Conservation (phyloP, 305 asterid species). For the Euphrasia arctica region DNA sequence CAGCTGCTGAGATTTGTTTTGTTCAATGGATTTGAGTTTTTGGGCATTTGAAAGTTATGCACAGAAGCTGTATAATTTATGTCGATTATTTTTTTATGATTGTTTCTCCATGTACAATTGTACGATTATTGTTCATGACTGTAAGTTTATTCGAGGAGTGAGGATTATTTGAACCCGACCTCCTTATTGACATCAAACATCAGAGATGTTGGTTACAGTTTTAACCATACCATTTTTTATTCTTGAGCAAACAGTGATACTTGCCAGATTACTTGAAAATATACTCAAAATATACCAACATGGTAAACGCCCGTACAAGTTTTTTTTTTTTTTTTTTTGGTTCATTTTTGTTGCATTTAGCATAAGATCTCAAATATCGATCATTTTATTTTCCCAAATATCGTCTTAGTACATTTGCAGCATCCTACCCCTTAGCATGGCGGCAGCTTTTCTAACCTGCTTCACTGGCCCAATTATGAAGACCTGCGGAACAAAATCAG, state of each 20-base stretch:
- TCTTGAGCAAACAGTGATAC: neutral
- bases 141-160: neutral
- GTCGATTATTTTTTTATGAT: neutral
- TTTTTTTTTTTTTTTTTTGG: neutral
- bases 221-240: neutral
- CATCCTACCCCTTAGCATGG: slow-evolving; percentile 79
- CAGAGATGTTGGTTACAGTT: neutral
- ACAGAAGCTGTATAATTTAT: slow-evolving; percentile 6
- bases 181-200: neutral
- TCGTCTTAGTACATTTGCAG: slow-evolving; percentile 42
- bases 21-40: neutral
- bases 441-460: slow-evolving; percentile 90
- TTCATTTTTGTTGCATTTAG: neutral
- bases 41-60: slow-evolving; percentile 26
- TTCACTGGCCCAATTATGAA: slow-evolving; percentile 79
- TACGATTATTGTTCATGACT: too few species aligned
- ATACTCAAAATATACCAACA: neutral
- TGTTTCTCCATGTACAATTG: neutral
- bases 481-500: slow-evolving; percentile 46
- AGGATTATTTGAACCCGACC: neutral
- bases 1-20: slow-evolving; percentile 11
- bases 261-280: neutral
- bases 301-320: neutral
- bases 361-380: slow-evolving; percentile 25
- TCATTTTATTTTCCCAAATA: slow-evolving; percentile 25